Base-by-base conservation (phyloP, 768 basidiomycete species). In the Suillus americanus region DNA sequence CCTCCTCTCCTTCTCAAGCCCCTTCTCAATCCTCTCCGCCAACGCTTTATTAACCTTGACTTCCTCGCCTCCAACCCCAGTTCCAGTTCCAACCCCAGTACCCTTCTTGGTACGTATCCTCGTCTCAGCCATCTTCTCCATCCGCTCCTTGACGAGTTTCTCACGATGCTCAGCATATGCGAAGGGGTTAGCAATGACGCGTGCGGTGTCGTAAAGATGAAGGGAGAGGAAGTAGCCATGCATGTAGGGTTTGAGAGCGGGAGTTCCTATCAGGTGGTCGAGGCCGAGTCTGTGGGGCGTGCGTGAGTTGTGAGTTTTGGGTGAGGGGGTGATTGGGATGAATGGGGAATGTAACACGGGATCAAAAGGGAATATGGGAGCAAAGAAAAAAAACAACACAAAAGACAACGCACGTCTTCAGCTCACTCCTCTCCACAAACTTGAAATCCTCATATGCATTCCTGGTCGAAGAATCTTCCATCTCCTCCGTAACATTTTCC, bases 201-300 rank as follows among this genome's bases (percentile, higher is more conserved):
- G 89, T 2, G 97, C 97, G 60, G 96, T 91, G 70, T 96, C 94
- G 80, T 99, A 99, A 6, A 99, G 86, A 71, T 95, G 94, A 78
- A 99, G 88, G 5, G 95, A 93, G 67, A 98, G 78, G 81, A 99
- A 99, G 86, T 96, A 99, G 50, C 97, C 97, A 77, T 99, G 97
- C 97, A 99, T 98, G 79, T 99, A 99, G 5, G 97, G 97, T 77
- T 97, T 97, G 82, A 99, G 92, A 20, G 92, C 88, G 25, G 95
- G 89, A 6, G 96, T 97, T 60, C 97, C 97, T 68, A 97, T 80
- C 70, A 99, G 92, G 74, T 97, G 94, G 69, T 95, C 92, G 74
- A 99, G 78, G n/a, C 95, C 93, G 66, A 99, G 88, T 41, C 95
- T 97, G 71, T 45, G 63, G 60, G 56, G 63, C 1, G 43, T 28